These are phyloP conservation scores for Bassia scoparia DNA, from an alignment of 148 eudicot genomes.

Conservation along the genomic window DNA sequence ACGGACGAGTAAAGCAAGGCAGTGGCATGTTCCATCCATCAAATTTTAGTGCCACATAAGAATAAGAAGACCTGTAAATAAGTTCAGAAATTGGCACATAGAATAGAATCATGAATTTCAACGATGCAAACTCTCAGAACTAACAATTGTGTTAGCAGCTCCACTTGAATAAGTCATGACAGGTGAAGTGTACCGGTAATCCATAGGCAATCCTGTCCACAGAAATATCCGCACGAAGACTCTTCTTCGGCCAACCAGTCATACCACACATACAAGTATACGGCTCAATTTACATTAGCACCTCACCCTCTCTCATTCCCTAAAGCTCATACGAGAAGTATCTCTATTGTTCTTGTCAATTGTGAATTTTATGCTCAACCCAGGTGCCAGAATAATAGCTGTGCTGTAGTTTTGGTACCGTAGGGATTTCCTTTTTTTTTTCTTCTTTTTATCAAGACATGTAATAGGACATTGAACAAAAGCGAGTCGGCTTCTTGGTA, in stretches of 20 bases:
- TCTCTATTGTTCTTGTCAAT: background rate
- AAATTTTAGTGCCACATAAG: conserved; percentile 74
- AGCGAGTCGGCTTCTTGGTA: no score
- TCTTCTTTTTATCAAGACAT: no score
- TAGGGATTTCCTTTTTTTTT: no score
- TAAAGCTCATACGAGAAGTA: background rate
- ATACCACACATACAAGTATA: conserved; percentile 33
- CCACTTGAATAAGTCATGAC: no score
- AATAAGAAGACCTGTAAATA: conserved; percentile 61
- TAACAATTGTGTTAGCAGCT: background rate
- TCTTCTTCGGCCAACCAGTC: conserved; percentile 85
- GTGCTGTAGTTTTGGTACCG: no score
- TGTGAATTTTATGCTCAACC: background rate
- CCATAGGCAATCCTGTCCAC: conserved; percentile 82
- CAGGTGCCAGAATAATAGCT: background rate
- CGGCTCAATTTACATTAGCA: conserved; percentile 5
- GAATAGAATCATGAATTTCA: background rate
- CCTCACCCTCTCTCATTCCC: background rate
- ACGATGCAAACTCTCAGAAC: background rate
- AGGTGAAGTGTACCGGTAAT: conserved; percentile 69
- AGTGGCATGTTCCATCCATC: conserved; percentile 87
- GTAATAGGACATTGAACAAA: no score
- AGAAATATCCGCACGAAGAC: conserved; percentile 78
- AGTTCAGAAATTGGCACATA: background rate
- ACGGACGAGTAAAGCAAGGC: conserved; percentile 83